phyloP scores from a whole-genome alignment of 352 stramenopile species.

The Aphanomyces invadans region DNA sequence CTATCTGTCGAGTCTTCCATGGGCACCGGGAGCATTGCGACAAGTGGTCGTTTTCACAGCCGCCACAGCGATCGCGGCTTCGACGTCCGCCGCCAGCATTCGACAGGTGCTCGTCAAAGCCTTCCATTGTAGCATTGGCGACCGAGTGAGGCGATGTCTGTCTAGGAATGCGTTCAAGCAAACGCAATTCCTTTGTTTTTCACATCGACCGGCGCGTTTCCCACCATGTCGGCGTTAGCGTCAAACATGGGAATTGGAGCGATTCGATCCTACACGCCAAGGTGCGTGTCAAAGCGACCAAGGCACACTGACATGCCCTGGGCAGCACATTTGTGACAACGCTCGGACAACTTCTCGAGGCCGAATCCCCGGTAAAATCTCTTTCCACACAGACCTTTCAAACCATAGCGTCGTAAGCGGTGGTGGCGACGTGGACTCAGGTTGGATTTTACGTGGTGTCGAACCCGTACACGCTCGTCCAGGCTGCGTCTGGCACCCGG shows the following conservation, averaged over 20 bases:
- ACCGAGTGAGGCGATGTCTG: too few relatives aligned
- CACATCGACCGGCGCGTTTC: neutral
- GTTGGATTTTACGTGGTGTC: neutral
- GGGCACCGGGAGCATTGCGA: neutral
- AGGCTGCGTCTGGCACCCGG: neutral
- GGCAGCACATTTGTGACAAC: neutral
- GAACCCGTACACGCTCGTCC: slow-evolving; percentile 6
- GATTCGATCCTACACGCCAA: neutral
- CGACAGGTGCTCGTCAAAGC: neutral
- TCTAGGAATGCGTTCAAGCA: neutral
- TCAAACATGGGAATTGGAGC: neutral
- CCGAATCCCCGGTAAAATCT: neutral
- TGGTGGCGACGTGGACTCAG: neutral
- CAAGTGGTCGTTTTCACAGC: slow-evolving; percentile 8
- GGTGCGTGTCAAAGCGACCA: too few relatives aligned
- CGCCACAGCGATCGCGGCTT: neutral
- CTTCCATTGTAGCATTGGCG: neutral
- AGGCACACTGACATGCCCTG: too few relatives aligned
- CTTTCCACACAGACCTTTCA: too few relatives aligned
- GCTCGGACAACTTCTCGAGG: slow-evolving; percentile 6
- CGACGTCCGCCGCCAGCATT: neutral
- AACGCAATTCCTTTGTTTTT: slow-evolving; percentile 21
- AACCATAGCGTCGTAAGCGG: too few relatives aligned
- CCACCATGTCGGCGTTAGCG: neutral
- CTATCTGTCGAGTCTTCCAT: slow-evolving; percentile 3